Evolutionary conservation across 306 rosid genomes (phyloP).

Genomic region (Boehmeria nivea): DNA sequence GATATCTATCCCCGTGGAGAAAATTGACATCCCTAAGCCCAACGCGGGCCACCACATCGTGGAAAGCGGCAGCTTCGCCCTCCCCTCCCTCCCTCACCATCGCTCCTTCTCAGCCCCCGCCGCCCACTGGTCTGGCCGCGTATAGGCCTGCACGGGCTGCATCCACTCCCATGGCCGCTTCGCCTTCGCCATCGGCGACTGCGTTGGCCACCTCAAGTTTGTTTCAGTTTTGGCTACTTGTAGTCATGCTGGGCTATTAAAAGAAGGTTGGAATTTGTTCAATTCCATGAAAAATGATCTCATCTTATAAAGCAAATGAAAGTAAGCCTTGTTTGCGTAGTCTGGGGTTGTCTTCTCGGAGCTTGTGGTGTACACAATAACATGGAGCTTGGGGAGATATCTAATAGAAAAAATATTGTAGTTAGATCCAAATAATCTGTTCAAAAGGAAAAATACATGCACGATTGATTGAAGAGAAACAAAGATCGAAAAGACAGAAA

Average conservation of each 20-base stretch:
- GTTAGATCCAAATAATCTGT: conserved; percentile 59
- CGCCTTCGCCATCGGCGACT: conserved; percentile 76
- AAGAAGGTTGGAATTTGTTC: conserved; percentile 19
- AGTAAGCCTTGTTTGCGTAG: conserved; percentile 11
- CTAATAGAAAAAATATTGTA: conserved; percentile 51
- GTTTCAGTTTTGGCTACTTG: conserved; percentile 20
- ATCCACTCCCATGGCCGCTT: conserved; percentile 24
- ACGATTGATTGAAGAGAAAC: too few species aligned
- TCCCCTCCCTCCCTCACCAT: conserved; percentile 53
- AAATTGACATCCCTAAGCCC: conserved; percentile 83
- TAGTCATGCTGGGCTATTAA: conserved; percentile 18
- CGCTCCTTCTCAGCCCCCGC: conserved; percentile 64
- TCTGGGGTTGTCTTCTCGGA: conserved; percentile 28
- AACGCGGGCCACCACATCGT: conserved; percentile 67
- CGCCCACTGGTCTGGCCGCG: conserved; percentile 79
- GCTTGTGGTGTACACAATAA: conserved; percentile 21
- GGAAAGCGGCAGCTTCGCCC: conserved; percentile 63
- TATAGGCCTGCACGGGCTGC: conserved; percentile 87
- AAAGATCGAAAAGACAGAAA: too few species aligned
- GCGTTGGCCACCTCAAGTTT: conserved; percentile 51
- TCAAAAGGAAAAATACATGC: too few species aligned
- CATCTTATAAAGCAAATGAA: conserved; percentile 18
- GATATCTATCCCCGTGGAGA: too few species aligned
- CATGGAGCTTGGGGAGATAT: conserved; percentile 27
- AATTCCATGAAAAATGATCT: conserved; percentile 17